phyloP scores from a whole-genome alignment of 345 rosid genomes.

The Cardamine occulta region DNA sequence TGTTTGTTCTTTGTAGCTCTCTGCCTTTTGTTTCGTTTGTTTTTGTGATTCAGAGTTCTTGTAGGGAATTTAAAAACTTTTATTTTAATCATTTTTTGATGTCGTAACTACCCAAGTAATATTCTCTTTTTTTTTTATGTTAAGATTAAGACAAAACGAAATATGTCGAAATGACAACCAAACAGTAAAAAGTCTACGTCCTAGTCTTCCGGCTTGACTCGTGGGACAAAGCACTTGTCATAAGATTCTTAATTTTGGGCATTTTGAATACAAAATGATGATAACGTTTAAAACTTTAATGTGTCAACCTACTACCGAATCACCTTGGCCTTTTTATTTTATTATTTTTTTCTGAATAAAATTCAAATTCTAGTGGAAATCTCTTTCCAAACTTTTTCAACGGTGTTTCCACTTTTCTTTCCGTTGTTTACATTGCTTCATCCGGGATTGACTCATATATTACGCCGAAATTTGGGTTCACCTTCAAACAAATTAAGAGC shows the following conservation, averaged over 20 bases:
- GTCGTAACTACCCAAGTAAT: neutral
- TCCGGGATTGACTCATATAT: neutral
- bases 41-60: neutral
- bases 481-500: neutral
- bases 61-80: neutral
- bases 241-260: constrained; percentile 3
- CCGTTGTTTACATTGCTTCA: neutral
- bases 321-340: neutral
- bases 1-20: constrained; percentile 15
- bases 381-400: constrained; percentile 10
- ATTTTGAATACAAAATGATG: neutral
- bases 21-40: neutral
- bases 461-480: neutral
- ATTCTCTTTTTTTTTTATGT: neutral
- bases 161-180: neutral
- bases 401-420: constrained; percentile 11
- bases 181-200: neutral
- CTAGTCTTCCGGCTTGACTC: neutral
- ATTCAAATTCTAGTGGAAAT: constrained; percentile 29
- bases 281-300: neutral
- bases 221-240: constrained; percentile 6
- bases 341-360: neutral
- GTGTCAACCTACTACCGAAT: constrained; percentile 11
- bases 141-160: neutral
- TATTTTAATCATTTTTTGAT: neutral